Base-by-base conservation (phyloP, 1,139 yeast species). In the Pichia sp. region DNA sequence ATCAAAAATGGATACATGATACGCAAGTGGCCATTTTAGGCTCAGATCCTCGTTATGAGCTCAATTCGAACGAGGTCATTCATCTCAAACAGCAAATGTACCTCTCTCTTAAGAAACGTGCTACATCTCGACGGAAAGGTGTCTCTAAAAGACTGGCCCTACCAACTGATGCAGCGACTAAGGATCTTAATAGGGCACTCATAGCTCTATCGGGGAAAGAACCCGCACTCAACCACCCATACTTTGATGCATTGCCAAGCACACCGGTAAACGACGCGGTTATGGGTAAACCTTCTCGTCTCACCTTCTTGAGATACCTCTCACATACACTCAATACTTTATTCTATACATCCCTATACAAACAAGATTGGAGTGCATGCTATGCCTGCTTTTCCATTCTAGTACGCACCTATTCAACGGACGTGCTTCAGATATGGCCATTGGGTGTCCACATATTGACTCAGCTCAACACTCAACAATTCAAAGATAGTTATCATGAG, bases 371-470 rank as follows among this genome's bases (percentile, higher is more conserved):
- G 84, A 49, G 53, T 8, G 34, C 60, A 13, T 79, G 82, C 0
- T 74, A 72, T 47, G 64, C 64, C 38, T 56, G 72, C n/a, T 74
- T 74, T 46, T 55, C 73, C 16, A 39, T 71, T 3, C 47, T 79
- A 24, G 53, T 76, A 1, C 52, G 79, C 35, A 51, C 71, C 1
- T 71, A 71, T 1, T 54, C 55, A 2, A 63, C 72, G 5, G 83
- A 78, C 51, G 51, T 77, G 3, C 58, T 75, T 40, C 58, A 68
- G 2, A 53, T 77, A 9, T 78, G 86, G 85, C 72, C 79, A 1
- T 32, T 76, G 2, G 85, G 82, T 0, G 56, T 74, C 4, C 68
- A 65, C 33, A 63, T 71, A 9, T 44, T 72, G 16, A 40, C 42
- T 16, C 39, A 50, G 21, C 28, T 53, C 24, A 52, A 50, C 34